phyloP scores from a whole-genome alignment of 345 rosid genomes.

The Draba incana region DNA sequence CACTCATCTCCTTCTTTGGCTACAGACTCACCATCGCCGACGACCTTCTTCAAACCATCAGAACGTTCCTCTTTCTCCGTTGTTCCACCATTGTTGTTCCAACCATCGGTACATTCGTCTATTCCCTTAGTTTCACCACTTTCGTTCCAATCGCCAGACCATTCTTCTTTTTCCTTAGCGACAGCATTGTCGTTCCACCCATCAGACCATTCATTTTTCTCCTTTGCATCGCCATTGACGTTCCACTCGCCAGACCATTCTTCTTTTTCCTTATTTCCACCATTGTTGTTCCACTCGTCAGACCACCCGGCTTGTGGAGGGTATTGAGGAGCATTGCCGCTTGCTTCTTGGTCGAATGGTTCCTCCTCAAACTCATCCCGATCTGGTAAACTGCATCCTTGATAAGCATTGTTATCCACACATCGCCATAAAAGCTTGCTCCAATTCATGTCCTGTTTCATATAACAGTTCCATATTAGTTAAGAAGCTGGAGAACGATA shows the following conservation, averaged over 20 bases:
- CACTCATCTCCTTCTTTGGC: constrained; percentile 31
- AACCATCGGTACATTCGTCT: constrained; percentile 67
- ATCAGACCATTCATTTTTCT: constrained; percentile 69
- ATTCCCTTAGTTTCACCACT: constrained; percentile 38
- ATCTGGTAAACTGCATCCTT: constrained; percentile 80
- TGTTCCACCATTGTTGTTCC: constrained; percentile 10
- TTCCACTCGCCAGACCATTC: constrained; percentile 37
- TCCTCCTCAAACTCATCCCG: constrained; percentile 48
- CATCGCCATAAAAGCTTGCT: constrained; percentile 73
- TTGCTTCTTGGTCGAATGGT: constrained; percentile 35
- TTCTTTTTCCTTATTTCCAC: background rate
- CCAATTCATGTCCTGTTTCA: constrained; percentile 74
- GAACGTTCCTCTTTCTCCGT: constrained; percentile 62
- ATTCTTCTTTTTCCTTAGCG: background rate
- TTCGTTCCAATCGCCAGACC: constrained; percentile 3
- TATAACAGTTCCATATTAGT: background rate
- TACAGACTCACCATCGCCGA: background rate
- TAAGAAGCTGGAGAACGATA: background rate
- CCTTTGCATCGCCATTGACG: constrained; percentile 30
- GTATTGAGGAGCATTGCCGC: constrained; percentile 32
- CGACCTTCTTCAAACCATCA: constrained; percentile 42
- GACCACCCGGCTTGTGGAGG: constrained; percentile 55
- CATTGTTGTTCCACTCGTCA: constrained; percentile 49
- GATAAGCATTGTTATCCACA: constrained; percentile 67
- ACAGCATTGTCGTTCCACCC: constrained; percentile 36